Evolutionary conservation across 2,329 filamentous ascomycete genomes (phyloP).

Genomic region (Trichophyton equinum): DNA sequence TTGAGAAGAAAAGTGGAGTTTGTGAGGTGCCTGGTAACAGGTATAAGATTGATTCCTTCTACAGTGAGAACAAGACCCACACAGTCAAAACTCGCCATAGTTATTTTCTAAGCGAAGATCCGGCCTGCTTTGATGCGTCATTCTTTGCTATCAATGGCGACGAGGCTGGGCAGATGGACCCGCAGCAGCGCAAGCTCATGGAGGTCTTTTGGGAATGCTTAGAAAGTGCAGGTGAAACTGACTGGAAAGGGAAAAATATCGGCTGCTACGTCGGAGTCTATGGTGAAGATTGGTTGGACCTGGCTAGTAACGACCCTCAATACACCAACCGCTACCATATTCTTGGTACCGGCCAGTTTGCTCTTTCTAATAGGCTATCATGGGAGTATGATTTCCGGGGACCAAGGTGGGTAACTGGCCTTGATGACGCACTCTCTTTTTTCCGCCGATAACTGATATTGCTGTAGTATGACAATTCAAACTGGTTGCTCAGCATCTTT

Average conservation of each 20-base stretch:
- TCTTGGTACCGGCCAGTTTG: conserved; percentile 9
- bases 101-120: conserved; percentile 22
- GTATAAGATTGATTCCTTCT: conserved; percentile 12
- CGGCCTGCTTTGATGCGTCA: conserved; percentile 19
- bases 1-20: conserved; percentile 8
- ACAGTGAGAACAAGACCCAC: neutral
- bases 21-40: conserved; percentile 9
- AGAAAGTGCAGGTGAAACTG: neutral
- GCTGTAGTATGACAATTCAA: conserved; percentile 7
- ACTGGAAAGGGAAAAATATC: conserved; percentile 21
- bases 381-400: conserved; percentile 18
- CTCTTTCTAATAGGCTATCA: conserved; percentile 14
- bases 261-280: conserved; percentile 23
- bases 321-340: conserved; percentile 4
- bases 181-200: conserved; percentile 24
- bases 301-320: conserved; percentile 11
- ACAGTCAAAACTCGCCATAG: conserved; percentile 8
- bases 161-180: conserved; percentile 22
- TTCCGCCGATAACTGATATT: neutral
- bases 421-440: neutral
- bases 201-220: conserved; percentile 25
- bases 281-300: conserved; percentile 17
- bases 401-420: conserved; percentile 12
- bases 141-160: conserved; percentile 23
- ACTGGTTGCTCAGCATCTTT: conserved; percentile 9